These are phyloP conservation scores for Mycena vulgaris DNA, from an alignment of 768 basidiomycete species.

Conservation along the genomic window DNA sequence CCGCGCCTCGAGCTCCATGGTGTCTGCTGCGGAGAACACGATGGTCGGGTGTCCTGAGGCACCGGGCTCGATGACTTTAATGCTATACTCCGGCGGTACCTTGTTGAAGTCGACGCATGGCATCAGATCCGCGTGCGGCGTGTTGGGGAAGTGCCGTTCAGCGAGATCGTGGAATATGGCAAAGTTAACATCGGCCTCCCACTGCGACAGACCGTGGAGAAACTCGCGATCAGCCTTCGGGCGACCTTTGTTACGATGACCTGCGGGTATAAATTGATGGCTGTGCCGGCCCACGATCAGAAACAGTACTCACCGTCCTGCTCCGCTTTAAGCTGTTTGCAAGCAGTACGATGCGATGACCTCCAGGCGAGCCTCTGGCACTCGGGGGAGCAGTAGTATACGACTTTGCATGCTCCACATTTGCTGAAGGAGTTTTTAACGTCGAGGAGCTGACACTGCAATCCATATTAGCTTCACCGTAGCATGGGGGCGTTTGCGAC, in stretches of 20 bases:
- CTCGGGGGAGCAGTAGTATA: constrained; percentile 56
- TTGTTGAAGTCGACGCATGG: constrained; percentile 52
- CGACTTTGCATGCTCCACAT: constrained; percentile 50
- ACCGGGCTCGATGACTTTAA: constrained; percentile 36
- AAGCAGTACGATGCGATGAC: constrained; percentile 50
- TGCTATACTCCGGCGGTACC: constrained; percentile 44
- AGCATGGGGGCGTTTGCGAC: neutral
- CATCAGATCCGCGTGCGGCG: constrained; percentile 43
- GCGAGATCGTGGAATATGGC: constrained; percentile 45
- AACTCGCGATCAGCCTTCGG: constrained; percentile 49
- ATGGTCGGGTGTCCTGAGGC: constrained; percentile 28
- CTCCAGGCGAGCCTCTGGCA: constrained; percentile 56
- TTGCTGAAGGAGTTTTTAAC: constrained; percentile 49
- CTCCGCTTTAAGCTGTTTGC: constrained; percentile 53
- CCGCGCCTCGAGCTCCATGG: constrained; percentile 40
- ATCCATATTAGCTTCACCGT: neutral
- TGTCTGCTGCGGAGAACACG: constrained; percentile 37
- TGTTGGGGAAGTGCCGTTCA: constrained; percentile 41
- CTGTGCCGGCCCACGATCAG: neutral
- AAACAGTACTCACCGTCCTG: constrained; percentile 42
- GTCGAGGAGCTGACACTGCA: constrained; percentile 53
- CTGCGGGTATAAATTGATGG: constrained; percentile 38
- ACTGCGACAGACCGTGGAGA: constrained; percentile 50
- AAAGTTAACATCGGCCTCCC: constrained; percentile 47
- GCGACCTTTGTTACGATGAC: constrained; percentile 49